A percentile compares a stretch with the other conserved stretches of the same genome.
Evolutionary conservation across 2,329 filamentous ascomycete species (phyloP).

Genomic region (Stromatinia cepivora): DNA sequence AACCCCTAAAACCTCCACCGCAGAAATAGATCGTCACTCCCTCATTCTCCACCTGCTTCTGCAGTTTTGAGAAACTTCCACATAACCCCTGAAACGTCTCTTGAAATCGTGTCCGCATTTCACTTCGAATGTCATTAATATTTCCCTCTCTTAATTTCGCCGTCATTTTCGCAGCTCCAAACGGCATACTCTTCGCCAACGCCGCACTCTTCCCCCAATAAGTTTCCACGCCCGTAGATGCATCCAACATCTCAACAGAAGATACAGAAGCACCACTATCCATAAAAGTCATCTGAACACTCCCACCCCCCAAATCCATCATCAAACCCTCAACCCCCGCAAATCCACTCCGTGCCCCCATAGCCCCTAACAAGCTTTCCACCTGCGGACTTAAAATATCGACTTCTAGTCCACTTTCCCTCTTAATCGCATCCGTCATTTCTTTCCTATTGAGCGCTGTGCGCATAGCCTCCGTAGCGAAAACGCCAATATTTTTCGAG

Average conservation of each 20-base stretch:
- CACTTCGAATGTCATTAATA: conserved; percentile 1
- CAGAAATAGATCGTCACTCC: conserved; percentile 78
- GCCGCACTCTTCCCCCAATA: conserved; percentile 57
- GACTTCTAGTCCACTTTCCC: conserved; percentile 66
- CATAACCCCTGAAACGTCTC: conserved; percentile 58
- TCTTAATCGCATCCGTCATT: conserved; percentile 65
- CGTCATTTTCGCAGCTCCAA: conserved; percentile 60
- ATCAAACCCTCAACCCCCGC: conserved; percentile 72
- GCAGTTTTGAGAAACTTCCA: conserved; percentile 46
- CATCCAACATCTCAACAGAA: too few relatives aligned
- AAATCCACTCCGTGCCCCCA: conserved; percentile 78
- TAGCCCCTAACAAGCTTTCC: conserved; percentile 79
- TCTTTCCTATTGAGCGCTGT: conserved; percentile 71
- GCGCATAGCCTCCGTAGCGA: conserved; percentile 88
- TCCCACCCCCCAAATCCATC: conserved; percentile 80
- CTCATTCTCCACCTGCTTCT: conserved; percentile 32
- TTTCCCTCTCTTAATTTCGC: conserved; percentile 45
- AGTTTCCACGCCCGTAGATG: conserved; percentile 30
- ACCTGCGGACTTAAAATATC: conserved; percentile 74
- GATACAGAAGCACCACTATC: conserved; percentile 39
- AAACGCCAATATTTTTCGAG: conserved; percentile 63
- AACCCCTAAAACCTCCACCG: conserved; percentile 86
- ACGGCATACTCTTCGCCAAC: conserved; percentile 59
- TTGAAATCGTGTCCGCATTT: conserved; percentile 55
- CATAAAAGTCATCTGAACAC: conserved; percentile 65